phyloP scores from a whole-genome alignment of 2,329 filamentous ascomycete genomes.

The Sordariomycetes sp. region DNA sequence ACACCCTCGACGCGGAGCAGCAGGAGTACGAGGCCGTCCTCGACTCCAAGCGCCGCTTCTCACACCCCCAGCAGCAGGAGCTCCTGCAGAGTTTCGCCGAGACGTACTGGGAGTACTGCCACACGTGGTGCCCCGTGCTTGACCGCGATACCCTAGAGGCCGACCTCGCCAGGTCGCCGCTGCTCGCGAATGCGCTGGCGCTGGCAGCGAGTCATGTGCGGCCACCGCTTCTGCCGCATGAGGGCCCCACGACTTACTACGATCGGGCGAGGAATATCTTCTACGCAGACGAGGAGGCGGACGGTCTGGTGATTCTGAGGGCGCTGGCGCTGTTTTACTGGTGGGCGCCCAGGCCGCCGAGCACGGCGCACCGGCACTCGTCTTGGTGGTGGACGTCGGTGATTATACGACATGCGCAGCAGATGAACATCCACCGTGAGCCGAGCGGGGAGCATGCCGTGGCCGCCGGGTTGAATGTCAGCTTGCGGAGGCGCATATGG shows the following conservation, averaged over 20 bases:
- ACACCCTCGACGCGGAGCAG: conserved; percentile 15
- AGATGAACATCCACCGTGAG: conserved; percentile 27
- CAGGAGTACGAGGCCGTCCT: conserved; percentile 15
- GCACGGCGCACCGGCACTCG: conserved; percentile 21
- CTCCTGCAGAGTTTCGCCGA: conserved; percentile 25
- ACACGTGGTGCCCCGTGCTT: conserved; percentile 26
- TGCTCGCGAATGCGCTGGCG: conserved; percentile 23
- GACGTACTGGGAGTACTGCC: conserved; percentile 27
- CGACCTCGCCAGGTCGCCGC: conserved; percentile 17
- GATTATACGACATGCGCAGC: conserved; percentile 26
- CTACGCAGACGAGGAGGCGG: conserved; percentile 23
- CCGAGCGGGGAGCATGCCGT: conserved; percentile 12
- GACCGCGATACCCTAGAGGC: conserved; percentile 15
- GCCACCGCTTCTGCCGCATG: conserved; percentile 23
- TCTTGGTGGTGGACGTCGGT: conserved; percentile 32
- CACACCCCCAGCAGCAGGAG: conserved; percentile 11
- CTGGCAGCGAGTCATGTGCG: conserved; percentile 25
- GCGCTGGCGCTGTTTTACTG: conserved; percentile 27
- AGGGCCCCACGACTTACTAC: conserved; percentile 23
- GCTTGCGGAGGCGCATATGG: conserved; percentile 23
- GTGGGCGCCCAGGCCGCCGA: conserved; percentile 25
- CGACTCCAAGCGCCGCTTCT: conserved; percentile 9
- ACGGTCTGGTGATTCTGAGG: conserved; percentile 20
- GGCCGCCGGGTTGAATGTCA: conserved; percentile 8
- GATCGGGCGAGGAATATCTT: conserved; percentile 23